Conservation (phyloP, 768 basidiomycete genomes). For the Gautieria morchelliformis region DNA sequence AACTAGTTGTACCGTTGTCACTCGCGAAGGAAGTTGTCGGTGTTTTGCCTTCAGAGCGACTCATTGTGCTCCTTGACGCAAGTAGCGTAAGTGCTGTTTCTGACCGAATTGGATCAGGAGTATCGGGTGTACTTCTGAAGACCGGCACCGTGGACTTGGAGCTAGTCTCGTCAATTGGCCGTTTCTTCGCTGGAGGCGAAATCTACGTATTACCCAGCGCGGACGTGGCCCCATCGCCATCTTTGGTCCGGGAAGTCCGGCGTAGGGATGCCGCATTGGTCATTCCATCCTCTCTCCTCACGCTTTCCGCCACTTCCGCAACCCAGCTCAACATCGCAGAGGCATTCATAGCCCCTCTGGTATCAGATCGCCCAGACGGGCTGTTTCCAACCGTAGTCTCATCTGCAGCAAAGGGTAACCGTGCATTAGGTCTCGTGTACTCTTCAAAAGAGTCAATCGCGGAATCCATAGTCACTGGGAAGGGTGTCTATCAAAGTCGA, state of each 20-base stretch:
- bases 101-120: constrained; percentile 60
- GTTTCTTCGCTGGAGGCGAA: constrained; percentile 55
- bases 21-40: constrained; percentile 58
- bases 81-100: constrained; percentile 65
- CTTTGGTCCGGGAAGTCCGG: constrained; percentile 50
- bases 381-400: constrained; percentile 91
- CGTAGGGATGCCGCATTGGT: constrained; percentile 56
- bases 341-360: constrained; percentile 73
- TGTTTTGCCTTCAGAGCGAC: constrained; percentile 57
- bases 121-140: constrained; percentile 76
- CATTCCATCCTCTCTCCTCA: constrained; percentile 63
- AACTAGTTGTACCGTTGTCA: constrained; percentile 65
- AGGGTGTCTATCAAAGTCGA: constrained; percentile 93
- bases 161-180: constrained; percentile 65
- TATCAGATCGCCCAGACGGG: constrained; percentile 84
- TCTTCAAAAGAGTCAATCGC: constrained; percentile 80
- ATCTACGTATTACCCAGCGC: constrained; percentile 52
- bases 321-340: constrained; percentile 66
- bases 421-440: constrained; percentile 87
- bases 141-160: constrained; percentile 63
- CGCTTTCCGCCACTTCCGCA: constrained; percentile 41
- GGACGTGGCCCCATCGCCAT: constrained; percentile 42
- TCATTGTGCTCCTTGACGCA: constrained; percentile 70
- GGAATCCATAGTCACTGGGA: constrained; percentile 80
- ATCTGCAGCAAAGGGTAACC: constrained; percentile 52